Evolutionary conservation across 2,329 filamentous ascomycete genomes (phyloP), one percentile per base, ranked within the genome.

Genomic region (Nemania abortiva): DNA sequence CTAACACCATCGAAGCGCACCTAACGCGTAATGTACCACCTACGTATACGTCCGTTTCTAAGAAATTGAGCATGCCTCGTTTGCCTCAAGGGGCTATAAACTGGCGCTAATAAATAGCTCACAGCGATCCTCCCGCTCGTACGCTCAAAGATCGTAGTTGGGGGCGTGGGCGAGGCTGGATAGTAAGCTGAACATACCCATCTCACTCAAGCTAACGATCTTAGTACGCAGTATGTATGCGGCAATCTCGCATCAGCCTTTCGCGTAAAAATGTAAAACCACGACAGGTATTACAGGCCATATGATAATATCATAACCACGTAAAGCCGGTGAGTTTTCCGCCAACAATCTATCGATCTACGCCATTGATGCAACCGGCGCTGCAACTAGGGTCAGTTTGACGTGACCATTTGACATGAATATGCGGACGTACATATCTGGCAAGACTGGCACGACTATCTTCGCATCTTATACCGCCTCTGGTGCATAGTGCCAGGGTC

Each of bases 121-220:
- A 29, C 22, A 56, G 39, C 27, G 2, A 53, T 20, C n/a, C 9
- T 31, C 6, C 13, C 24, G 47, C 53, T 1, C 11, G n/a, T 20
- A 9, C 37, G 39, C 37, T 34, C 10, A 29, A 52, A 29, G 20
- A 29, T 42, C 37, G 1, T 6, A 5, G 5, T 66, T 5, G 49
- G 24, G 6, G n/a, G 22, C 11, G 22, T 27, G 9, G 4, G 18
- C 45, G 27, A 53, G 24, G 58, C 45, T 27, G 7, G n/a, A 57
- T 56, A 22, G 31, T 57, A 62, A 42, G 64, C 42, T 52, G 13
- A 34, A 39, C 56, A 9, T 4, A 47, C 15, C 45, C n/a, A 27
- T 57, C 6, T 18, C 31, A 22, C 18, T 7, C 49, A n/a, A 27
- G 50, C 20, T 24, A 15, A 20, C 22, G n/a, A 42, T 39, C 18